Evolutionary conservation across 2,329 filamentous ascomycete genomes (phyloP), one percentile per base, ranked within the genome.

Genomic region (Fusarium subtropicale): DNA sequence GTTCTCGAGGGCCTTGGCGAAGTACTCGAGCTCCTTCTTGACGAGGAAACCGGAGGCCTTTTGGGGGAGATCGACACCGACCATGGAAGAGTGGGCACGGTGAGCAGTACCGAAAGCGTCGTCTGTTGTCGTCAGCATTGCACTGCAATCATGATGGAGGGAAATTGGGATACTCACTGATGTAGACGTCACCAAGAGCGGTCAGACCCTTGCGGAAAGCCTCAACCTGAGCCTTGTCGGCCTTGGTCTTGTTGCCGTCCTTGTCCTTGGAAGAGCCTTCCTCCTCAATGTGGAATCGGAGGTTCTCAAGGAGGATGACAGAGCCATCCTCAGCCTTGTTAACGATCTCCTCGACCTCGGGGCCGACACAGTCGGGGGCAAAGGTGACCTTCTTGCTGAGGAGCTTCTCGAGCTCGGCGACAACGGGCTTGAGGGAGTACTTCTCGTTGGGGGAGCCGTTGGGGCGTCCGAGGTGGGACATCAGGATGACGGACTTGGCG

Each of bases 21-120:
- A 99, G 90, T 99, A 99, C 80, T 99, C 96, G 69, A 99, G 92
- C 84, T 99, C 96, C 88, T 98, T 99, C 92, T 99, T 99, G 87
- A 99, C 94, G 78, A 99, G 90, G 90, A 97, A 99, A 69, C 96
- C 96, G 60, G 95, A 93, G 12, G 96, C 96, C 87, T 97, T 97
- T 82, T 98, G 93, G 74, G 95, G 94, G 50, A 99, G 91, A 73
- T 97, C 90, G 71, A 97, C 88, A 77, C 96, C 96, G 76, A 99
- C 96, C 96, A 99, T 99, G 81, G 95, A 98, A 82, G 94, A 97
- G 89, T 99, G 96, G 50, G 93, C 96, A 81, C 96, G 93, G 87
- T 99, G 96, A 66, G 96, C 96, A 67, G 96, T 99, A 82, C 96
- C 96, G 80, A 99, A 99, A 68, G 97, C 96, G 78, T 99, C 96